Percentiles rank a stretch among this genome's conserved stretches.
phyloP scores from a whole-genome alignment of 371 early-diverging fungal species.

The Circinella umbellata region DNA sequence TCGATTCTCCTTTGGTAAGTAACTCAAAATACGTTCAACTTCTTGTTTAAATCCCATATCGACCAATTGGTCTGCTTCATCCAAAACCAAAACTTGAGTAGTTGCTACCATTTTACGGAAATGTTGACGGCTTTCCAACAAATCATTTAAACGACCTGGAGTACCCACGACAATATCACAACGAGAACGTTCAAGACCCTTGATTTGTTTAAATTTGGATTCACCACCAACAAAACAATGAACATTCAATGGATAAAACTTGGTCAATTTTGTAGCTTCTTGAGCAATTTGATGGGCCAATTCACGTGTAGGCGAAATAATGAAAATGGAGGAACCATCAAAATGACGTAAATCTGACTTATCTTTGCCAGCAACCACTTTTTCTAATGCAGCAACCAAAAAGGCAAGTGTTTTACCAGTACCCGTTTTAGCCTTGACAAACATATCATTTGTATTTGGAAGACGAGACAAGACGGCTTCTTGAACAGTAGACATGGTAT shows the following conservation, averaged over 20 bases:
- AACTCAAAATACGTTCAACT: slow-evolving; percentile 79
- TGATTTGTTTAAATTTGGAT: slow-evolving; percentile 65
- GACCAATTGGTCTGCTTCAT: slow-evolving; percentile 98
- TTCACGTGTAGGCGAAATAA: slow-evolving; percentile 98
- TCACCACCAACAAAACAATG: slow-evolving; percentile 93
- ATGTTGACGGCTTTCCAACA: slow-evolving; percentile 68
- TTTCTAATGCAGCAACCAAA: slow-evolving; percentile 88
- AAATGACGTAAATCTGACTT: slow-evolving; percentile 38
- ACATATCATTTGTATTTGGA: slow-evolving; percentile 80
- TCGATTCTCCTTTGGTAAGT: slow-evolving; percentile 79
- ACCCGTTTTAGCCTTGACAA: slow-evolving; percentile 97
- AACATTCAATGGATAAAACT: slow-evolving; percentile 70
- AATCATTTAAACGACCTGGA: slow-evolving; percentile 92
- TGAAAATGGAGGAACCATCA: slow-evolving; percentile 71
- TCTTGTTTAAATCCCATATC: slow-evolving; percentile 98
- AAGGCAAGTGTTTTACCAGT: slow-evolving; percentile 98
- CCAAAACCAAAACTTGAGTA: slow-evolving; percentile 85
- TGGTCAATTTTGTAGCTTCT: slow-evolving; percentile 78
- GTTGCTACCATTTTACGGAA: slow-evolving; percentile 65
- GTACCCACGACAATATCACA: slow-evolving; percentile 95
- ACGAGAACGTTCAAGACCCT: slow-evolving; percentile 61
- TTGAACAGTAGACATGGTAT: slow-evolving; percentile 84
- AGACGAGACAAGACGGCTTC: slow-evolving; percentile 73
- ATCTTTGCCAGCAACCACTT: slow-evolving; percentile 45
- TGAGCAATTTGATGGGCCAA: slow-evolving; percentile 92